Percentiles rank a stretch among this genome's conserved stretches.
These are phyloP conservation scores for Tremellales sp. DNA, from an alignment of 1,284 basidiomycete genomes.

Conservation along the genomic window DNA sequence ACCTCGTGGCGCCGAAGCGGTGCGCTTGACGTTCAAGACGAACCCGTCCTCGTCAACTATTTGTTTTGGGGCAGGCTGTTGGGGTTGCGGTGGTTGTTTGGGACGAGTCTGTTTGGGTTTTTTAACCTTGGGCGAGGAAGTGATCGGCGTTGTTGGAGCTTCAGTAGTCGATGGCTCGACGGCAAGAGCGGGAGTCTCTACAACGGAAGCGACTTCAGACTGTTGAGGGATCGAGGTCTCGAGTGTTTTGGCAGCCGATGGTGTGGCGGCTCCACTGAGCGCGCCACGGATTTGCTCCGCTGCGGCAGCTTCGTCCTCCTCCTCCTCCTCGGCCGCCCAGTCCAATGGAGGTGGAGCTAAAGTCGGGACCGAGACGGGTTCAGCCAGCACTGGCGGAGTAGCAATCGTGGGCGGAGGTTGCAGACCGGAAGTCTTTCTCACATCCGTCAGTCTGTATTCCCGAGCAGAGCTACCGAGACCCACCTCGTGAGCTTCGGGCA, in stretches of 20 bases:
- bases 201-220: slow-evolving; percentile 5
- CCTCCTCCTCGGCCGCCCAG: slow-evolving; percentile 30
- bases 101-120: neutral
- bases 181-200: neutral
- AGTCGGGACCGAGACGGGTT: neutral
- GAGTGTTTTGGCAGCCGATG: neutral
- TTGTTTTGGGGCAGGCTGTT: neutral
- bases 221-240: neutral
- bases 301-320: slow-evolving; percentile 16
- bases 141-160: slow-evolving; percentile 4
- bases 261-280: slow-evolving; percentile 6
- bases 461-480: slow-evolving; percentile 1
- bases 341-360: slow-evolving; percentile 14
- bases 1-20: neutral
- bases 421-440: slow-evolving; percentile 15
- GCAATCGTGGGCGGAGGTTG: slow-evolving; percentile 9
- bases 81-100: neutral
- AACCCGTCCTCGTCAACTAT: slow-evolving; percentile 41
- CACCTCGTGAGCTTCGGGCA: slow-evolving; percentile 26
- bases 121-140: neutral
- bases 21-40: slow-evolving; percentile 26
- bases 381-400: slow-evolving; percentile 5
- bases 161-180: neutral
- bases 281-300: slow-evolving; percentile 10
- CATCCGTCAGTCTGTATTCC: neutral